Conservation (phyloP, 2,329 filamentous ascomycete genomes). For the Ustulina deusta region DNA sequence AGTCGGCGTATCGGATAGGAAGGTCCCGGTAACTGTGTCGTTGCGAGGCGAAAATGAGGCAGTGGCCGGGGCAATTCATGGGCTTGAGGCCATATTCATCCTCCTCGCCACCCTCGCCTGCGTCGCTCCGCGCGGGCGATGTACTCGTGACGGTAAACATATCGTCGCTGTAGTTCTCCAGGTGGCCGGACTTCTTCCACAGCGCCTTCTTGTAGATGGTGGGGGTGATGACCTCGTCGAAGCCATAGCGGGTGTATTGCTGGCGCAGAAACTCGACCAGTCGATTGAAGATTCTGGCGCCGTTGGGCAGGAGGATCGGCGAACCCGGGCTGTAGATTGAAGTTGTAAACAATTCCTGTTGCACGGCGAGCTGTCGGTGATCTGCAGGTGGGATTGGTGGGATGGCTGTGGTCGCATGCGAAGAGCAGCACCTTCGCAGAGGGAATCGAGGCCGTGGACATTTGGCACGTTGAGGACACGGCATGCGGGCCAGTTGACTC, state of each 20-base stretch:
- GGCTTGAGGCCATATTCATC: conserved; percentile 78
- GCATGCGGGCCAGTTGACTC: conserved; percentile 39
- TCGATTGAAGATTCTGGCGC: conserved; percentile 84
- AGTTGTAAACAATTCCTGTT: conserved; percentile 82
- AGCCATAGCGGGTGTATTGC: conserved; percentile 87
- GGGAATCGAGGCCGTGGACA: conserved; percentile 11
- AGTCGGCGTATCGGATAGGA: conserved; percentile 93
- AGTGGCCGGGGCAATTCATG: conserved; percentile 98
- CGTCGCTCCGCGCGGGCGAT: conserved; percentile 56
- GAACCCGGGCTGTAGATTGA: conserved; percentile 86
- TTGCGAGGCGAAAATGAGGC: conserved; percentile 84
- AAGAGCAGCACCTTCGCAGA: conserved; percentile 46
- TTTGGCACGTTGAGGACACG: background rate
- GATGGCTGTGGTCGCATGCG: conserved; percentile 40
- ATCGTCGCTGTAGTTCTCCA: conserved; percentile 90
- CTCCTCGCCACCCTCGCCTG: conserved; percentile 47
- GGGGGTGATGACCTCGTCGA: conserved; percentile 88
- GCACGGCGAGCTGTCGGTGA: conserved; percentile 69
- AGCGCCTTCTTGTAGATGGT: conserved; percentile 91
- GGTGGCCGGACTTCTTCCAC: conserved; percentile 87
- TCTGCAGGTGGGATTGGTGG: conserved; percentile 56
- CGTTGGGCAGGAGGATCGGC: conserved; percentile 85
- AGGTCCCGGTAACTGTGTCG: conserved; percentile 90
- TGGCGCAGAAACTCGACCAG: conserved; percentile 83
- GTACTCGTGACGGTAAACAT: conserved; percentile 85